phyloP scores from a whole-genome alignment of 495 filamentous ascomycete genomes.

The Xanthoparmelia taractica region DNA sequence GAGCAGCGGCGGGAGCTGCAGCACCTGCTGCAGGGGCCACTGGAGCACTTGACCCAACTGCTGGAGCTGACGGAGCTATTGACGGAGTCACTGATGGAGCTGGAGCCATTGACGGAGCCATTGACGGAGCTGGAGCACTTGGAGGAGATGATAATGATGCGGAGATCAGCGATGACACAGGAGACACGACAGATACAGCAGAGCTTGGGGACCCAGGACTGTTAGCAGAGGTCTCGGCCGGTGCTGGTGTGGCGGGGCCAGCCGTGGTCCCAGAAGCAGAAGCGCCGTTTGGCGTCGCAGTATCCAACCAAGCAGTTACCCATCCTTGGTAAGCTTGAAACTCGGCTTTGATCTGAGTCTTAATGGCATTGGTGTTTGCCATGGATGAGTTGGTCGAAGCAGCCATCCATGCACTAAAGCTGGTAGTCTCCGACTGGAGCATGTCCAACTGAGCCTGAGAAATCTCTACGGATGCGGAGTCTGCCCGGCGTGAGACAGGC shows the following conservation, averaged over 20 bases:
- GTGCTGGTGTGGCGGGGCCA: not conserved
- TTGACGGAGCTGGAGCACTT: not conserved
- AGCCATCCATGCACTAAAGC: conserved; percentile 3
- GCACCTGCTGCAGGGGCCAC: too few species aligned
- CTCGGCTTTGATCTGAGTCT: not conserved
- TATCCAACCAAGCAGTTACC: conserved; percentile 19
- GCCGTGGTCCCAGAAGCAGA: conserved; percentile 3
- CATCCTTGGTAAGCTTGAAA: conserved; percentile 21
- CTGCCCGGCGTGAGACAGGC: not conserved
- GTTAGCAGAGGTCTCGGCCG: not conserved
- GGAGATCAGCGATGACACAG: not conserved
- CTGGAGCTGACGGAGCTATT: not conserved
- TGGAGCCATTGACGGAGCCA: not conserved
- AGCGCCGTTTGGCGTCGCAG: conserved; percentile 3
- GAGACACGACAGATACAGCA: not conserved
- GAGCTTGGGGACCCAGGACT: not conserved
- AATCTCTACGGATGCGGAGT: not conserved
- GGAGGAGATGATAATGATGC: not conserved
- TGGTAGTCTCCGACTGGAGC: not conserved
- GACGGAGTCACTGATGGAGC: not conserved
- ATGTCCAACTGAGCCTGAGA: not conserved
- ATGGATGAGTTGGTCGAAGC: not conserved
- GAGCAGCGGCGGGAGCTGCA: conserved; percentile 2
- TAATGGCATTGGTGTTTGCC: not conserved
- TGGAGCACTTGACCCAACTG: not conserved